Conservation (phyloP, 179 eudicot genomes). For the Beta corolliflora region DNA sequence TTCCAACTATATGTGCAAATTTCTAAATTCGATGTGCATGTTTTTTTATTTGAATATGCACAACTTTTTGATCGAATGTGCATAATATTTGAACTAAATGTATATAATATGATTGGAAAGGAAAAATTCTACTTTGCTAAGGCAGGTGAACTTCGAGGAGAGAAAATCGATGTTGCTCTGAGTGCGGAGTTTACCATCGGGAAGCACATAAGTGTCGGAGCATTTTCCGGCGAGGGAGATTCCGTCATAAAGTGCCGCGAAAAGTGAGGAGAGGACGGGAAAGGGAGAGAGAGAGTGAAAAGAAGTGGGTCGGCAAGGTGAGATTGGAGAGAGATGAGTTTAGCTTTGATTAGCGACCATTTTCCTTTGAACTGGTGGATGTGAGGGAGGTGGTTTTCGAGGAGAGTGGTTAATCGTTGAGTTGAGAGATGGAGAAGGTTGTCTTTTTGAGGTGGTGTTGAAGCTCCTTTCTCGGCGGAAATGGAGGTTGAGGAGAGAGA, state of each 20-base stretch:
- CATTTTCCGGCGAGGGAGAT: slow-evolving; percentile 46
- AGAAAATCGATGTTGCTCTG: slow-evolving; percentile 72
- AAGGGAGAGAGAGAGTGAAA: slow-evolving; percentile 1
- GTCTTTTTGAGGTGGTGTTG: slow-evolving; percentile 16
- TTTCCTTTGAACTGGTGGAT: slow-evolving; percentile 55
- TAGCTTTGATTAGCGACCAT: slow-evolving; percentile 64
- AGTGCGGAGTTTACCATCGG: slow-evolving; percentile 66
- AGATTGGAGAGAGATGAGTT: slow-evolving; percentile 47
- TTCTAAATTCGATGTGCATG: too few species aligned
- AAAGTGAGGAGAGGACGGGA: slow-evolving; percentile 30
- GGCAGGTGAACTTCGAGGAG: slow-evolving; percentile 48
- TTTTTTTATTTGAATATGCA: too few species aligned
- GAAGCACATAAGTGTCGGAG: slow-evolving; percentile 30
- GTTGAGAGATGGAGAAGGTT: slow-evolving; percentile 23
- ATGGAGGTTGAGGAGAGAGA: neutral
- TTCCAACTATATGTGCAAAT: too few species aligned
- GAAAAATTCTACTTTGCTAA: slow-evolving; percentile 27
- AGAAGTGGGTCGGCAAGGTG: slow-evolving; percentile 37
- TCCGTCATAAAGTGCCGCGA: slow-evolving; percentile 17
- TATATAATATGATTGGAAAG: too few species aligned
- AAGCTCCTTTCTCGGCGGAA: slow-evolving; percentile 28
- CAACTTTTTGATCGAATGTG: too few species aligned
- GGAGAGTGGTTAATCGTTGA: slow-evolving; percentile 18
- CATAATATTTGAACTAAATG: too few species aligned
- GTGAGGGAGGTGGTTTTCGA: slow-evolving; percentile 24